These are phyloP conservation scores for Gastrolobium villosum DNA, from an alignment of 306 rosid species.

Conservation along the genomic window DNA sequence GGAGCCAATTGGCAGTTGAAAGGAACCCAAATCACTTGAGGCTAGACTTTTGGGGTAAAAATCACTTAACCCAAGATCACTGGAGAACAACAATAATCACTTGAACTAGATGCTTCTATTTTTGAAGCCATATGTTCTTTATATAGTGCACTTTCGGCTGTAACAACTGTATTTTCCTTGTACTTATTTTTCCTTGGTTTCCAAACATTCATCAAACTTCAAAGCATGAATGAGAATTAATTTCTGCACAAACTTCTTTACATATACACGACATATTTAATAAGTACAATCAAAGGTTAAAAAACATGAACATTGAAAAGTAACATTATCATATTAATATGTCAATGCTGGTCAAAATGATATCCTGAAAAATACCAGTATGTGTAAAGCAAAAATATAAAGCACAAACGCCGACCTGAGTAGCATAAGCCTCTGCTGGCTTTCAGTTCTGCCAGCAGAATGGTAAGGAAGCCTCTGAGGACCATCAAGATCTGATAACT, in stretches of 20 bases:
- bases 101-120: conserved; percentile 24
- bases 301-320: conserved; percentile 18
- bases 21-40: conserved; percentile 1
- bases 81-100: conserved; percentile 1
- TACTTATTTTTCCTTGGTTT: background rate
- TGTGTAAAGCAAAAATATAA: conserved; percentile 81
- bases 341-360: conserved; percentile 60
- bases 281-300: conserved; percentile 33
- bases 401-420: conserved; percentile 91
- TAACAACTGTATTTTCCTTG: background rate
- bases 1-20: background rate
- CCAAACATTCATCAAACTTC: background rate
- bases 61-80: background rate
- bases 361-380: conserved; percentile 83
- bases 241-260: conserved; percentile 33
- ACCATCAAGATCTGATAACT: conserved; percentile 69
- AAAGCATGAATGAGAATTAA: conserved; percentile 24
- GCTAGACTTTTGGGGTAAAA: background rate
- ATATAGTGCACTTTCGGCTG: conserved; percentile 13
- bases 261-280: conserved; percentile 22
- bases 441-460: conserved; percentile 72
- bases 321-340: conserved; percentile 31
- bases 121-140: background rate
- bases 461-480: conserved; percentile 72
- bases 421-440: conserved; percentile 85